phyloP scores from a whole-genome alignment of 352 stramenopile genomes.

The Pythium vanterpoolii region DNA sequence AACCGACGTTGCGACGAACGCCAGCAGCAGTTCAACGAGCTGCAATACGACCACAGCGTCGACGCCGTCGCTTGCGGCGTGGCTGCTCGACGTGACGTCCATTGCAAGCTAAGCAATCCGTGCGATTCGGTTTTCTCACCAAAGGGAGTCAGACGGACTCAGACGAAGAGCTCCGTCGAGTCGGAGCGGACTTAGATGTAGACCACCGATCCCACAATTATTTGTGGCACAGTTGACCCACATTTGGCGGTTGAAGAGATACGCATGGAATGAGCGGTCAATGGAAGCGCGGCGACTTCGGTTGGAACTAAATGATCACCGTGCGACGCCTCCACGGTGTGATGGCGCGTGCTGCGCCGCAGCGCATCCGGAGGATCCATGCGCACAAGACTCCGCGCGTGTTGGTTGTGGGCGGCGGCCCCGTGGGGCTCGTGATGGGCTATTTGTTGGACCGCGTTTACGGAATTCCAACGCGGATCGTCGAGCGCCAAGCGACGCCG shows the following conservation, averaged over 20 bases:
- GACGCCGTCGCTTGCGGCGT: not conserved
- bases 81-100: not conserved
- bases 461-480: constrained; percentile 58
- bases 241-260: constrained; percentile 23
- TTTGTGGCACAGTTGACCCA: not conserved
- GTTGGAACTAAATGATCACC: not conserved
- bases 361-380: constrained; percentile 4
- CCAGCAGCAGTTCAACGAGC: constrained; percentile 25
- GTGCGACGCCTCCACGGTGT: not conserved
- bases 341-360: not conserved
- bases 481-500: constrained; percentile 70
- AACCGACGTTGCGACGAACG: constrained; percentile 20
- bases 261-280: constrained; percentile 14
- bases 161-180: constrained; percentile 6
- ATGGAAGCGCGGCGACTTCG: not conserved
- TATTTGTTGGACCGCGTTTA: constrained; percentile 75
- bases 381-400: constrained; percentile 29
- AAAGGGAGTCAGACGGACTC: constrained; percentile 9
- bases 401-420: constrained; percentile 71
- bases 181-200: constrained; percentile 14
- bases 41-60: constrained; percentile 19
- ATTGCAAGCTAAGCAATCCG: not conserved
- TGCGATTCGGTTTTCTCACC: not conserved
- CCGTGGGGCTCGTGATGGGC: constrained; percentile 62
- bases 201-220: not conserved